phyloP scores from a whole-genome alignment of 2,329 filamentous ascomycete species.

The Exserohilum turcica region DNA sequence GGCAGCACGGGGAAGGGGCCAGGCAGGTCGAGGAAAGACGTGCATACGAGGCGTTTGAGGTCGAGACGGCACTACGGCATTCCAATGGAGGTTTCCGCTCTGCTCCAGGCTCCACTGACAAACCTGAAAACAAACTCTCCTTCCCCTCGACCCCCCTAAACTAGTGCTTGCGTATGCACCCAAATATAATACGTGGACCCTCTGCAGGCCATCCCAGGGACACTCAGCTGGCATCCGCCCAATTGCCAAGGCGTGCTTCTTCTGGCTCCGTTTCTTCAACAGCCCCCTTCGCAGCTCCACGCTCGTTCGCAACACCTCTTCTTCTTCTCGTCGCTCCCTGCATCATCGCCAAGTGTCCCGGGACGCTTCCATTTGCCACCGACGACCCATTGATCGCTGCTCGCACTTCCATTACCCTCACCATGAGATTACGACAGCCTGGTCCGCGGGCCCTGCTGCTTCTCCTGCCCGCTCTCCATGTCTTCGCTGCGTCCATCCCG shows the following conservation, averaged over 20 bases:
- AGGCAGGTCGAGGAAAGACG: conserved; percentile 8
- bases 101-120: conserved; percentile 11
- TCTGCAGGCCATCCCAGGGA: conserved; percentile 31
- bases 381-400: conserved; percentile 10
- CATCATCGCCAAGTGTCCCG: neutral
- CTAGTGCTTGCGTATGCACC: conserved; percentile 17
- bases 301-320: conserved; percentile 4
- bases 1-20: conserved; percentile 30
- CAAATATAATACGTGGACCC: conserved; percentile 25
- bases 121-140: conserved; percentile 7
- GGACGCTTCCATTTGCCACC: conserved; percentile 4
- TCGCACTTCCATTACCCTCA: conserved; percentile 23
- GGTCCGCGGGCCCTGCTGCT: conserved; percentile 56
- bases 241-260: conserved; percentile 15
- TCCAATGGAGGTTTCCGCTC: conserved; percentile 2
- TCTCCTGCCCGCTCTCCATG: conserved; percentile 65
- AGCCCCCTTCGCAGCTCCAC: conserved; percentile 8
- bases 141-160: conserved; percentile 15
- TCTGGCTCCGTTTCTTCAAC: neutral
- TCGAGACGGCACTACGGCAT: conserved; percentile 18
- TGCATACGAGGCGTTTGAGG: conserved; percentile 23
- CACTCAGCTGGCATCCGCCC: conserved; percentile 14
- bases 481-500: conserved; percentile 57
- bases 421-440: conserved; percentile 65
- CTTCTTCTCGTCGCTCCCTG: conserved; percentile 20